Evolutionary conservation across 257 asterid genomes (phyloP).

Genomic region (Gentiana macrophylla): DNA sequence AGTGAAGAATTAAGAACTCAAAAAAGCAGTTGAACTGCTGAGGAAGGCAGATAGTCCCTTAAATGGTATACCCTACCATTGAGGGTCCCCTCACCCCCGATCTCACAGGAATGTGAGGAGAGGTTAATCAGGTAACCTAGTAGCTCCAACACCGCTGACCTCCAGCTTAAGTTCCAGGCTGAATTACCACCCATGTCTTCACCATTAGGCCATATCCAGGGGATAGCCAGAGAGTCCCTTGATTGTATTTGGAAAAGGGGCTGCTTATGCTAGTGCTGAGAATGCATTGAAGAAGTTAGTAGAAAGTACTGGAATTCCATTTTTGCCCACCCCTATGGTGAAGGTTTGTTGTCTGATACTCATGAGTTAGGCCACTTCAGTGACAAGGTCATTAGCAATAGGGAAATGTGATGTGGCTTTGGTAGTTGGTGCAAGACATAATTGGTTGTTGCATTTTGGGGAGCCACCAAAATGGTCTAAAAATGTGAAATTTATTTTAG

Average conservation of each 20-base stretch:
- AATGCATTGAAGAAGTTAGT: constrained; percentile 41
- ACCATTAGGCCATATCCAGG: no score
- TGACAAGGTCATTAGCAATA: constrained; percentile 76
- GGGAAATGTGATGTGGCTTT: constrained; percentile 85
- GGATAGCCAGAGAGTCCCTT: constrained; percentile 41
- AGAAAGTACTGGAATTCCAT: constrained; percentile 71
- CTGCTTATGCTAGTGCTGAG: constrained; percentile 67
- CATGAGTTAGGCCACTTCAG: constrained; percentile 87
- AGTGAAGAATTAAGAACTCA: constrained; percentile 27
- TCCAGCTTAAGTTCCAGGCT: no score
- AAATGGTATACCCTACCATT: no score
- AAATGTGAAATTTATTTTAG: constrained; percentile 73
- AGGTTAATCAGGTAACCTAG: no score
- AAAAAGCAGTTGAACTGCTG: constrained; percentile 55
- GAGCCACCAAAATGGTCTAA: constrained; percentile 87
- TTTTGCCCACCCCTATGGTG: constrained; percentile 91
- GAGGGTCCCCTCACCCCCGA: no score
- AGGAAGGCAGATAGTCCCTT: constrained; percentile 63
- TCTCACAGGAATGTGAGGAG: no score
- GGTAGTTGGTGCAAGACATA: constrained; percentile 81
- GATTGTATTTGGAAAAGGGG: constrained; percentile 89
- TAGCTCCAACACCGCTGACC: no score
- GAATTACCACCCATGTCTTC: no score
- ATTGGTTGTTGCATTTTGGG: constrained; percentile 88
- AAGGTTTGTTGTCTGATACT: constrained; percentile 63